A percentile compares a stretch with the other conserved stretches of the same genome.
Evolutionary conservation across 2,329 filamentous ascomycete species (phyloP).

Genomic region (Chaetomiaceae sp.): DNA sequence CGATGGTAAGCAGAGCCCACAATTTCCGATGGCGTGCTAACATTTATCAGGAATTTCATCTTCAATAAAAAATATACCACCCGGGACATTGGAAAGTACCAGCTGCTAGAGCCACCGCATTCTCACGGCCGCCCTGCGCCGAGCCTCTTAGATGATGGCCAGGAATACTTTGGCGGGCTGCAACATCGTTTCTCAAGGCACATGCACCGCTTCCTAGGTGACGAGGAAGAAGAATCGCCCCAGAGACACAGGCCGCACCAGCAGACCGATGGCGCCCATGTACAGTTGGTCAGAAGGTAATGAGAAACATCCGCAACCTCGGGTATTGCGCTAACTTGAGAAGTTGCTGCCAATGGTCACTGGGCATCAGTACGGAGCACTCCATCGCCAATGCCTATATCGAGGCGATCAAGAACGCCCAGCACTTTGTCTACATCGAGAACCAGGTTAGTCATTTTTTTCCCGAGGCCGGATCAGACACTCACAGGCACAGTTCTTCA

Average conservation of each 20-base stretch:
- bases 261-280: conserved; percentile 33
- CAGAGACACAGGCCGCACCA: conserved; percentile 19
- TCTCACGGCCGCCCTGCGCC: conserved; percentile 25
- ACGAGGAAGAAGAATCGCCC: conserved; percentile 28
- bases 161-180: conserved; percentile 30
- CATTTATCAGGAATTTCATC: conserved; percentile 66
- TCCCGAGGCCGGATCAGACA: too few relatives aligned
- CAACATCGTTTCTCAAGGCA: conserved; percentile 36
- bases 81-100: conserved; percentile 49
- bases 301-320: neutral
- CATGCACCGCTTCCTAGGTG: conserved; percentile 38
- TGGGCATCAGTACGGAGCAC: conserved; percentile 55
- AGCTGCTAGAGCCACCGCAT: conserved; percentile 21
- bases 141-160: conserved; percentile 26
- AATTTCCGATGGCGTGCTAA: conserved; percentile 14
- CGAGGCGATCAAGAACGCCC: conserved; percentile 61
- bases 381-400: conserved; percentile 86
- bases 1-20: conserved; percentile 55
- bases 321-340: neutral
- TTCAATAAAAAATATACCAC: conserved; percentile 71
- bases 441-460: conserved; percentile 49
- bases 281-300: conserved; percentile 51
- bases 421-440: conserved; percentile 76
- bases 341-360: conserved; percentile 50
- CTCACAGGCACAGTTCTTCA: conserved; percentile 63